These are phyloP conservation scores for Tothia fuscella DNA, from an alignment of 2,329 filamentous ascomycete species.

Conservation along the genomic window DNA sequence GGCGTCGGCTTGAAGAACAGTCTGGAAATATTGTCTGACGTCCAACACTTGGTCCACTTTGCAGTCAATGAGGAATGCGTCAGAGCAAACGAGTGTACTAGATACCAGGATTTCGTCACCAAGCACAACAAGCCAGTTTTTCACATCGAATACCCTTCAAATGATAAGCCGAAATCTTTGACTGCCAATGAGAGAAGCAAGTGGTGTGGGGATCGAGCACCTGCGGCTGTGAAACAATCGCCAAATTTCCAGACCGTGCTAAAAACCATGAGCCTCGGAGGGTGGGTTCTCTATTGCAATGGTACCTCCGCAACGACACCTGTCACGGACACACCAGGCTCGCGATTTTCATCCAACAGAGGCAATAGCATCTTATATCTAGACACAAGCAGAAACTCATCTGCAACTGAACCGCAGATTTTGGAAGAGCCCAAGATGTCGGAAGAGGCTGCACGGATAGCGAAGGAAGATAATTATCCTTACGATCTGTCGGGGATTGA, in stretches of 20 bases:
- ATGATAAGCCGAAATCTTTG: not conserved
- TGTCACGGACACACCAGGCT: too few relatives aligned
- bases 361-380: too few relatives aligned
- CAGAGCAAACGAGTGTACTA: conserved; percentile 1
- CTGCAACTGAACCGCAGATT: too few relatives aligned
- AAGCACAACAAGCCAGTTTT: conserved; percentile 9
- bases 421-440: too few relatives aligned
- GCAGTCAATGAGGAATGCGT: conserved; percentile 9
- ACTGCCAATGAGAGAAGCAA: not conserved
- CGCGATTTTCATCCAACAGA: too few relatives aligned
- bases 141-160: conserved; percentile 10
- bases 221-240: conserved; percentile 17
- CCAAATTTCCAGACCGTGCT: conserved; percentile 19
- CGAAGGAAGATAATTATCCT: too few relatives aligned
- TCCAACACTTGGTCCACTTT: conserved; percentile 3
- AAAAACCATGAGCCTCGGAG: conserved; percentile 3
- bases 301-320: not conserved
- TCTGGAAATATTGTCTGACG: conserved; percentile 1
- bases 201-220: not conserved
- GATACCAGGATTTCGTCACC: conserved; percentile 25
- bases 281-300: conserved; percentile 9
- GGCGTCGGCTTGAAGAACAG: conserved; percentile 27
- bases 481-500: too few relatives aligned
- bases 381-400: too few relatives aligned
- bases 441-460: too few relatives aligned